Conservation (phyloP, 371 early-diverging fungal genomes). For the Mucor irregularis region DNA sequence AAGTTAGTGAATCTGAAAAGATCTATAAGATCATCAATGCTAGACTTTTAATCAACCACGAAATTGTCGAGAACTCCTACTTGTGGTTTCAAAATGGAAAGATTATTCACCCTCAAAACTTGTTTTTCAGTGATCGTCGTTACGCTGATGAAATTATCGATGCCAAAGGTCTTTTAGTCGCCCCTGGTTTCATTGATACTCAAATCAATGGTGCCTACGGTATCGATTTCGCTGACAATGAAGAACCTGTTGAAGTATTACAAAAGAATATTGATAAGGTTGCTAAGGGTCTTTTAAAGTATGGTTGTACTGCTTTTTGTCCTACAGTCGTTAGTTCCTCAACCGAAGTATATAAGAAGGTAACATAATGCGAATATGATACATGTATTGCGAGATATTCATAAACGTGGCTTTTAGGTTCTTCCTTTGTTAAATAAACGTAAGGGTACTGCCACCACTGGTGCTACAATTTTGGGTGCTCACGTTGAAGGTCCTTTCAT, state of each 20-base stretch:
- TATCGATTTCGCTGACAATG: conserved; percentile 74
- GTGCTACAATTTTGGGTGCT: conserved; percentile 82
- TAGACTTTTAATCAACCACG: conserved; percentile 70
- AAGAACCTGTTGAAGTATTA: conserved; percentile 45
- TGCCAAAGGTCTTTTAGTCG: conserved; percentile 71
- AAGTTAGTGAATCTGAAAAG: conserved; percentile 26
- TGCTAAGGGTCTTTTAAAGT: conserved; percentile 73
- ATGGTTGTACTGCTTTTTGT: conserved; percentile 82
- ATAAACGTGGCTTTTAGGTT: conserved; percentile 31
- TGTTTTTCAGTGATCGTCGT: conserved; percentile 70
- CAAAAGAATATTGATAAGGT: conserved; percentile 62
- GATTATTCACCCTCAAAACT: conserved; percentile 73
- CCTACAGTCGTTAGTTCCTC: conserved; percentile 84
- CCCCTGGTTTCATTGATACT: conserved; percentile 82
- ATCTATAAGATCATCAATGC: conserved; percentile 81
- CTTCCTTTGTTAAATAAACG: conserved; percentile 70
- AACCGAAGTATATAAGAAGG: conserved; percentile 73
- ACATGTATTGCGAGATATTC: neutral
- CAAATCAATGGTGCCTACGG: conserved; percentile 90
- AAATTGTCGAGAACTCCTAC: conserved; percentile 69
- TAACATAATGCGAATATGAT: conserved; percentile 26
- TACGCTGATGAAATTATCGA: conserved; percentile 75
- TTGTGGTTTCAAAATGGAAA: conserved; percentile 79
- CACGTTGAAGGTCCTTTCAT: conserved; percentile 90
- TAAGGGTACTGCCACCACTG: conserved; percentile 65